These are phyloP conservation scores for Anisodus acutangulus DNA, from an alignment of 257 asterid species.

Conservation along the genomic window DNA sequence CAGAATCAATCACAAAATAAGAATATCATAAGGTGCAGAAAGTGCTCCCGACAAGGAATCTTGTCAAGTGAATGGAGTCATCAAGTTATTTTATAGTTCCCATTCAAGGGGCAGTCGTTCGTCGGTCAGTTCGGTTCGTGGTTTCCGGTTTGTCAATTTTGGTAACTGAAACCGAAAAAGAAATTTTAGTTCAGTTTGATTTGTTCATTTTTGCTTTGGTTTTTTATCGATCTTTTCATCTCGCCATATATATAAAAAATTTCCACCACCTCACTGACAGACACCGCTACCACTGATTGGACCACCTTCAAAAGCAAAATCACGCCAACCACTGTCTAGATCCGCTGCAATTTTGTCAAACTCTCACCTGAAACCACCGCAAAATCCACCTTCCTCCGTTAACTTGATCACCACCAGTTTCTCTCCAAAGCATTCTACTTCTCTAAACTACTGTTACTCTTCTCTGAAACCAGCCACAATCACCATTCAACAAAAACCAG, in stretches of 20 bases:
- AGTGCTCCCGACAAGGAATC: too few species aligned
- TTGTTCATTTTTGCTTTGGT: neutral
- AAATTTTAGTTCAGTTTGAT: too few species aligned
- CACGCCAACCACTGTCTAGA: neutral
- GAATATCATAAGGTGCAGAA: too few species aligned
- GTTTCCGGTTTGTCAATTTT: too few species aligned
- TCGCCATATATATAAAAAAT: neutral
- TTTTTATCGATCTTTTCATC: neutral
- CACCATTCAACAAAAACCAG: neutral
- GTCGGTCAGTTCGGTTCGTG: neutral
- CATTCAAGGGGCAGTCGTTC: neutral
- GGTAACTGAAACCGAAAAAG: neutral
- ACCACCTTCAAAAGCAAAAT: neutral
- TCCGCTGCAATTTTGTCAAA: neutral
- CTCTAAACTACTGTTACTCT: neutral
- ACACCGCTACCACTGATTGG: too few species aligned
- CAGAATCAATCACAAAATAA: too few species aligned
- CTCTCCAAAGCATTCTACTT: neutral
- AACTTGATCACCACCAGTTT: neutral
- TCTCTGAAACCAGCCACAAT: neutral
- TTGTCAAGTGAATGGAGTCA: neutral
- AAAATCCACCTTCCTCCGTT: neutral
- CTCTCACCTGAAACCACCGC: neutral
- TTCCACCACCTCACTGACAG: neutral
- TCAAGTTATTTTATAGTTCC: neutral